These are phyloP conservation scores for Lecanicillium sp. DNA, from an alignment of 2,329 filamentous ascomycete species.

Conservation along the genomic window DNA sequence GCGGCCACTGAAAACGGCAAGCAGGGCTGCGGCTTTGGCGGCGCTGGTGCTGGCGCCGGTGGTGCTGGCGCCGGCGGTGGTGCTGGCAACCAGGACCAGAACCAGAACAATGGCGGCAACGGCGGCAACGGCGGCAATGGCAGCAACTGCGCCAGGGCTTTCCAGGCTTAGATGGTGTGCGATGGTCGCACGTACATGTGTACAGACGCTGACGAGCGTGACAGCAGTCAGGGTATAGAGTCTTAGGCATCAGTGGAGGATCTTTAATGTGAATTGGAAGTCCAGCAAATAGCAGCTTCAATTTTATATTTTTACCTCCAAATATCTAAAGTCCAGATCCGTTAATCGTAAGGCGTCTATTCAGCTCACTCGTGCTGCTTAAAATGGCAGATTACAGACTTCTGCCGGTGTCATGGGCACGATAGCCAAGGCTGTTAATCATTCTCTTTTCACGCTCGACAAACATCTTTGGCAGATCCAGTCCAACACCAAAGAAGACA, in stretches of 20 bases:
- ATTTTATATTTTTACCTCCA: no score
- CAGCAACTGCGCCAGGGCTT: background rate
- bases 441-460: slow-evolving; percentile 59
- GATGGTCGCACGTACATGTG: no score
- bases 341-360: no score
- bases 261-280: no score
- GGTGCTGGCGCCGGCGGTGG: background rate
- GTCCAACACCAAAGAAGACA: slow-evolving; percentile 69
- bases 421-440: slow-evolving; percentile 41
- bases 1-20: slow-evolving; percentile 21
- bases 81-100: background rate
- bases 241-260: no score
- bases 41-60: background rate
- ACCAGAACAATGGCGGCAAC: background rate
- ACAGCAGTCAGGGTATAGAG: no score
- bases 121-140: background rate
- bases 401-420: slow-evolving; percentile 11
- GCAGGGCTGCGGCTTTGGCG: slow-evolving; percentile 23
- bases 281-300: no score
- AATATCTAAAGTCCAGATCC: no score
- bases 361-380: no score
- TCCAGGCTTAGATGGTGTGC: background rate
- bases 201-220: no score
- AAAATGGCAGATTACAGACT: slow-evolving; percentile 12
- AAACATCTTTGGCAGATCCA: slow-evolving; percentile 55